Percentiles rank a stretch among this genome's conserved stretches.
These are phyloP conservation scores for Camellia sinensis DNA, from an alignment of 148 eudicot species.

Conservation along the genomic window DNA sequence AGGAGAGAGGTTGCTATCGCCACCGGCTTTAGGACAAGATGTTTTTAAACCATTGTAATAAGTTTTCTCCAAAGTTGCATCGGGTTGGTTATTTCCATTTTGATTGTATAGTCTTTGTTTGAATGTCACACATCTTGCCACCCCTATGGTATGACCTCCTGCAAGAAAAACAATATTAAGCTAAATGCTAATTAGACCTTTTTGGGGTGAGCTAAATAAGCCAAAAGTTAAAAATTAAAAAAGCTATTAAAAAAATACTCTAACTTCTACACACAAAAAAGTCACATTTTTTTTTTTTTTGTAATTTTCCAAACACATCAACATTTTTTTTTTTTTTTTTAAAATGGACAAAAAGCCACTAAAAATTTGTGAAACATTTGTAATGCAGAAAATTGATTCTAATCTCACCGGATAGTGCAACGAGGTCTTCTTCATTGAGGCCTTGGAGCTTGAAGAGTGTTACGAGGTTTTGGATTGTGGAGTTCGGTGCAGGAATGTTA, in stretches of 20 bases:
- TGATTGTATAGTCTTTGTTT: constrained; percentile 81
- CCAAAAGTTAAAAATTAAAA: no score
- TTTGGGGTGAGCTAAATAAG: no score
- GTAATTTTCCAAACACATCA: no score
- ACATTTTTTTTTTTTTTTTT: no score
- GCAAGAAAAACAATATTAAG: not conserved
- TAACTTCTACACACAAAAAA: no score
- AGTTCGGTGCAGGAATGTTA: constrained; percentile 72
- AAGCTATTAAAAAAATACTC: no score
- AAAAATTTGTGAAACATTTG: no score
- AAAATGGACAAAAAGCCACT: no score
- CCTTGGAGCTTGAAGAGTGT: constrained; percentile 61
- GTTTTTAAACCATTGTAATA: constrained; percentile 62
- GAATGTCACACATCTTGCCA: constrained; percentile 73
- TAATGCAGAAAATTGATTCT: not conserved
- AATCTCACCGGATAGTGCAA: constrained; percentile 76
- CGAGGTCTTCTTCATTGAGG: constrained; percentile 71
- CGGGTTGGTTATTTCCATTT: constrained; percentile 64
- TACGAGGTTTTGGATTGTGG: constrained; percentile 54
- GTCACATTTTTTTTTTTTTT: no score
- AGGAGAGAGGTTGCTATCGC: constrained; percentile 67
- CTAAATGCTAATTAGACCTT: no score
- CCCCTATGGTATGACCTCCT: constrained; percentile 91
- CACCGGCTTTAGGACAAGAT: constrained; percentile 62
- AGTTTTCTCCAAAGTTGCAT: constrained; percentile 51